Evolutionary conservation across 306 rosid genomes (phyloP).

Genomic region (Luffa aegyptiaca): DNA sequence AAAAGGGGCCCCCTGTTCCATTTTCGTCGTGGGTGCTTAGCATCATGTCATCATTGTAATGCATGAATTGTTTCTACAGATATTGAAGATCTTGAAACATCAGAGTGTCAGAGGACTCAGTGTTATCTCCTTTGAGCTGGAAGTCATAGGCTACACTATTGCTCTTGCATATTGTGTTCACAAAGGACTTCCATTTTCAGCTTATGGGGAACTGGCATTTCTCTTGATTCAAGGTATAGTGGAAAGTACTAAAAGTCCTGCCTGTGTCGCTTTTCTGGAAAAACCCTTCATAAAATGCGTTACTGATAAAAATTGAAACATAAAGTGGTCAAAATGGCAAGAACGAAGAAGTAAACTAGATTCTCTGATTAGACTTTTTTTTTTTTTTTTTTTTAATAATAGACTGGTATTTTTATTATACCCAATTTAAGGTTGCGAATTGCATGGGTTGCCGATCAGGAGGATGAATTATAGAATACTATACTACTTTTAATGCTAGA

Average conservation of each 20-base stretch:
- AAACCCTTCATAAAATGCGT: not conserved
- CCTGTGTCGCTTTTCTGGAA: not conserved
- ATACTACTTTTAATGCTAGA: not conserved
- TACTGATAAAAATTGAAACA: not conserved
- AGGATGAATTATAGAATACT: not conserved
- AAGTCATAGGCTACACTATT: conserved; percentile 78
- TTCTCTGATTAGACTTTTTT: not conserved
- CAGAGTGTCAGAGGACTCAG: conserved; percentile 83
- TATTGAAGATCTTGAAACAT: conserved; percentile 56
- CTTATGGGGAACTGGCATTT: conserved; percentile 81
- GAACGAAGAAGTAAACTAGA: not conserved
- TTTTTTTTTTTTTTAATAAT: not conserved
- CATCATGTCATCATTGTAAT: not conserved
- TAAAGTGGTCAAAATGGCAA: not conserved
- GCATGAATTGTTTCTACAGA: conserved; percentile 30
- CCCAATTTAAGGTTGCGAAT: not conserved
- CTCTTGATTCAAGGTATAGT: conserved; percentile 75
- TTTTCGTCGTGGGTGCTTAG: not conserved
- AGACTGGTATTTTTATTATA: not conserved
- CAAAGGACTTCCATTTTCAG: conserved; percentile 90
- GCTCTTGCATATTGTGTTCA: conserved; percentile 83
- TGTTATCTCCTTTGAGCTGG: conserved; percentile 74
- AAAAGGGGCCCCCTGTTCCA: not conserved
- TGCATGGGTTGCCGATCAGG: not conserved
- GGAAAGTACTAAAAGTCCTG: not conserved